Evolutionary conservation across 106 monocot genomes (phyloP).

Genomic region (Dendrobium chrysotoxum): DNA sequence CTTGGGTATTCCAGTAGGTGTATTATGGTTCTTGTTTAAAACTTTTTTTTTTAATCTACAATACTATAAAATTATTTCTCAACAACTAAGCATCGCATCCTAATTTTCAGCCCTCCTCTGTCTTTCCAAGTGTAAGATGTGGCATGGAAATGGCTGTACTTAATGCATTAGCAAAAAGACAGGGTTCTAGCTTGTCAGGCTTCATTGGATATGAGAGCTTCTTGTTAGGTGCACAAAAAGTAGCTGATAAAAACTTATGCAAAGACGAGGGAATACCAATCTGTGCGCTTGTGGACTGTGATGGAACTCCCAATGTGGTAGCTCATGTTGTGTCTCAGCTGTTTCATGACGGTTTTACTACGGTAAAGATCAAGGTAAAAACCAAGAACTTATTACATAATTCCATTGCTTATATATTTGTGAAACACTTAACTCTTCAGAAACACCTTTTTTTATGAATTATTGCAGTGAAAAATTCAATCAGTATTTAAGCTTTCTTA

Average conservation of each 20-base stretch:
- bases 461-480: not conserved
- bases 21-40: not conserved
- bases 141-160: conserved; percentile 93
- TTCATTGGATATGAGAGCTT: conserved; percentile 24
- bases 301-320: conserved; percentile 61
- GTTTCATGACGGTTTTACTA: conserved; percentile 70
- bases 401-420: not conserved
- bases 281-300: conserved; percentile 80
- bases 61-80: not conserved
- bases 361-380: conserved; percentile 80
- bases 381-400: not conserved
- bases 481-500: not conserved
- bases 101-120: conserved; percentile 54
- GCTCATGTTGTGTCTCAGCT: conserved; percentile 64
- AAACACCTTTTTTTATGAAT: not conserved
- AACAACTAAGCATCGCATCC: conserved; percentile 2
- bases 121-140: conserved; percentile 91
- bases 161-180: conserved; percentile 52
- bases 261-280: conserved; percentile 38
- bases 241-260: conserved; percentile 11
- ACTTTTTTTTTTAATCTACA: not conserved
- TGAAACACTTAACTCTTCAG: not conserved
- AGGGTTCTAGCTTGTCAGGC: conserved; percentile 27
- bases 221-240: conserved; percentile 8
- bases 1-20: conserved; percentile 68